A percentile compares a stretch with the other conserved stretches of the same genome.
Conservation (phyloP, 345 rosid species). For the Dipteronia sinensis region DNA sequence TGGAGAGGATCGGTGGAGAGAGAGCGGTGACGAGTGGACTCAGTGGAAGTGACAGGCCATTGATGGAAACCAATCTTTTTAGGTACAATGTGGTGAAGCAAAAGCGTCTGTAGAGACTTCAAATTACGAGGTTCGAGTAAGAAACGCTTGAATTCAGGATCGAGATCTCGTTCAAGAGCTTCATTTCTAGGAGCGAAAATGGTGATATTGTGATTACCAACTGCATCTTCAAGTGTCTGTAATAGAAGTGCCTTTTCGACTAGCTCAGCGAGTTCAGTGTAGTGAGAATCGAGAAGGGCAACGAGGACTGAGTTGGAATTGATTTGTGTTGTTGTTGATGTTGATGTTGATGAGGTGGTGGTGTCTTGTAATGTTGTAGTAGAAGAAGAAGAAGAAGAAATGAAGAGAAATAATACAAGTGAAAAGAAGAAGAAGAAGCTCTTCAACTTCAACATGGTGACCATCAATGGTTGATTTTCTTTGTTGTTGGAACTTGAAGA, state of each 20-base stretch:
- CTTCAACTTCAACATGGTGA: neutral
- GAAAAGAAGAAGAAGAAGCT: no score
- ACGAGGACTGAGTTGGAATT: conserved; percentile 62
- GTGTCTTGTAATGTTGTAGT: no score
- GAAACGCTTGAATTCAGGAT: conserved; percentile 61
- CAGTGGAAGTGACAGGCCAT: conserved; percentile 33
- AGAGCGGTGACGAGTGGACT: conserved; percentile 37
- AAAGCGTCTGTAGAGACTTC: conserved; percentile 45
- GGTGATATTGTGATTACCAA: conserved; percentile 51
- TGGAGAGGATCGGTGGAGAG: conserved; percentile 40
- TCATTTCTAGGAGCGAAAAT: conserved; percentile 56
- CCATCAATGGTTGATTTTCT: neutral
- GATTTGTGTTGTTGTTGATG: conserved; percentile 30
- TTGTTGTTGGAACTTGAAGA: neutral
- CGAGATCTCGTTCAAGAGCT: conserved; percentile 51
- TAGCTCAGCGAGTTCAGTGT: conserved; percentile 57
- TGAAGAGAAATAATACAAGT: no score
- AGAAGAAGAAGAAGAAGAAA: no score
- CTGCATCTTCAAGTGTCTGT: conserved; percentile 49
- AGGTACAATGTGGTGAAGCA: conserved; percentile 66
- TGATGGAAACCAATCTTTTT: conserved; percentile 38
- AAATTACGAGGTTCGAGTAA: conserved; percentile 56
- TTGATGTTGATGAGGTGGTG: no score
- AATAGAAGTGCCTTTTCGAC: conserved; percentile 59
- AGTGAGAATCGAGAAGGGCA: conserved; percentile 61